Evolutionary conservation across 1,284 basidiomycete genomes (phyloP).

Genomic region (Rhodotorula sp.): DNA sequence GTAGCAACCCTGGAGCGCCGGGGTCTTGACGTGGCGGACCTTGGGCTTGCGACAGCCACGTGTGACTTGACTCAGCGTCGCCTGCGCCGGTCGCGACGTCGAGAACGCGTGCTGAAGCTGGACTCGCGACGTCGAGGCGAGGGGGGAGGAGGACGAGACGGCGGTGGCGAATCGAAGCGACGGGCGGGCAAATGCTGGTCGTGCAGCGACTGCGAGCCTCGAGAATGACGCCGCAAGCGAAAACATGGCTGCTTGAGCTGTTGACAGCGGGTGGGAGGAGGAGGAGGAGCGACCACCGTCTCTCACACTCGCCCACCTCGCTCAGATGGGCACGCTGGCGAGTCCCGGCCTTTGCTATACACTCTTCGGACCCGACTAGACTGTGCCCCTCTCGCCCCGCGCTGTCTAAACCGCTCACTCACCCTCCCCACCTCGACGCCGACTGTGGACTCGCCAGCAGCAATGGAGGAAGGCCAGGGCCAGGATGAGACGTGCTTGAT

Average conservation of each 20-base stretch:
- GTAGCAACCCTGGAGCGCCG: slow-evolving; percentile 71
- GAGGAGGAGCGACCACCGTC: background rate
- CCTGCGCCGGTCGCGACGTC: slow-evolving; percentile 24
- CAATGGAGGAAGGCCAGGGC: too few species aligned
- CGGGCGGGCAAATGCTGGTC: background rate
- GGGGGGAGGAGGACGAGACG: slow-evolving; percentile 1
- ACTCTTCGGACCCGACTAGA: too few species aligned
- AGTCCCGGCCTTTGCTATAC: too few species aligned
- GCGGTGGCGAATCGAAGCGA: background rate
- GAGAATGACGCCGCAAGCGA: background rate
- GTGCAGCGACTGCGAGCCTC: background rate
- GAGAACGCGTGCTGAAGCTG: slow-evolving; percentile 29
- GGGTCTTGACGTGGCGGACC: slow-evolving; percentile 59
- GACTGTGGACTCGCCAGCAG: too few species aligned
- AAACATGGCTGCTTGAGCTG: background rate
- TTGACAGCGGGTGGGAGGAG: background rate
- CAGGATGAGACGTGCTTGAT: background rate
- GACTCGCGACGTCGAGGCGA: slow-evolving; percentile 23
- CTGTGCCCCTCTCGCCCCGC: too few species aligned
- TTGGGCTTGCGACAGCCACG: slow-evolving; percentile 54
- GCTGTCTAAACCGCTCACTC: too few species aligned
- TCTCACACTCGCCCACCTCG: background rate
- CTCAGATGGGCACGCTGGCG: too few species aligned
- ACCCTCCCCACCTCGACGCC: too few species aligned
- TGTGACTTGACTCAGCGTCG: slow-evolving; percentile 46